These are phyloP conservation scores for Phlyctochytrium bullatum DNA, from an alignment of 192 early-diverging fungal genomes.

Conservation along the genomic window DNA sequence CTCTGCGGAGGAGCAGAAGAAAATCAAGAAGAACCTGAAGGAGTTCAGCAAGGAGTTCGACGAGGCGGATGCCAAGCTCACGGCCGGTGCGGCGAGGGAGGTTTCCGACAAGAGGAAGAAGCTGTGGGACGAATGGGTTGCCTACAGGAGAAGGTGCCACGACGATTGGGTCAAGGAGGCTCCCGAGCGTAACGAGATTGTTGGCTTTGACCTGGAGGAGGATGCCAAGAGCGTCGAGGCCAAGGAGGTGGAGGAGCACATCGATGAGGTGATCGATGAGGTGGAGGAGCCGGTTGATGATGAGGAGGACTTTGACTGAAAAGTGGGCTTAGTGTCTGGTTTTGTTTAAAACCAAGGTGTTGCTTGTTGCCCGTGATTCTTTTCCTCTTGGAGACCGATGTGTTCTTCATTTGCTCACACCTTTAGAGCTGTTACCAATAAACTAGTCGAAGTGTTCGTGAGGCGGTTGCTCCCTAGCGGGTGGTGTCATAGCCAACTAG, in stretches of 20 bases:
- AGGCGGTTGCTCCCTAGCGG: no score
- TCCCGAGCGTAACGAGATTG: conserved; percentile 53
- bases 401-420: no score
- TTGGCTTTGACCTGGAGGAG: conserved; percentile 42
- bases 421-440: no score
- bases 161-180: conserved; percentile 55
- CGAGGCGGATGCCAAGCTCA: conserved; percentile 76
- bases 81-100: conserved; percentile 68
- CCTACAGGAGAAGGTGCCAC: conserved; percentile 67
- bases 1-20: conserved; percentile 74
- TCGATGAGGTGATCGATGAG: conserved; percentile 88
- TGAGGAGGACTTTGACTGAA: no score
- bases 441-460: no score
- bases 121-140: conserved; percentile 80
- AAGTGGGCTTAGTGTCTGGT: no score
- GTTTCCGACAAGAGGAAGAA: conserved; percentile 71
- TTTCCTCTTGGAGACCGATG: no score
- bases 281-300: conserved; percentile 42
- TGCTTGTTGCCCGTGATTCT: no score
- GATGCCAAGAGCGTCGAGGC: conserved; percentile 53
- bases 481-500: no score
- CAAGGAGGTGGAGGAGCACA: conserved; percentile 78
- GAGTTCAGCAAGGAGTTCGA: conserved; percentile 87
- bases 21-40: conserved; percentile 89
- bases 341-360: no score